Conservation (phyloP, 805 yeast species). For the Schwanniomyces sp. region DNA sequence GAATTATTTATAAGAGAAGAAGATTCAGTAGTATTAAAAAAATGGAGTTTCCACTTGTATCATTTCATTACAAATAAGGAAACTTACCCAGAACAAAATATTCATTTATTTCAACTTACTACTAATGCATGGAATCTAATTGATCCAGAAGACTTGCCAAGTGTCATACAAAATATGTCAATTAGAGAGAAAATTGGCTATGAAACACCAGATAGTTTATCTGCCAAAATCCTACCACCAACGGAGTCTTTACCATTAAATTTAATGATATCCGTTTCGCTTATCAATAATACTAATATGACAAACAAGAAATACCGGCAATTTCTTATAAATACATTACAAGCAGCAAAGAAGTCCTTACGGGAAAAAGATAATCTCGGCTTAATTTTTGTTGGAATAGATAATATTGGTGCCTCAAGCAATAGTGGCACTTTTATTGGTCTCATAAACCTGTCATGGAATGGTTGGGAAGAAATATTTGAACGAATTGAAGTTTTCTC, state of each 20-base stretch:
- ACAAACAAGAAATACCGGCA: constrained; percentile 26
- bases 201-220: constrained; percentile 40
- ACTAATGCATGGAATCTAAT: constrained; percentile 50
- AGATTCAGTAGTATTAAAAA: constrained; percentile 30
- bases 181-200: constrained; percentile 34
- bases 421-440: constrained; percentile 47
- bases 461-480: constrained; percentile 48
- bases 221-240: constrained; percentile 37
- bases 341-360: constrained; percentile 23
- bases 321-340: constrained; percentile 22
- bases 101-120: constrained; percentile 48
- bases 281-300: constrained; percentile 29
- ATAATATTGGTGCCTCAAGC: constrained; percentile 38
- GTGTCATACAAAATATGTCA: constrained; percentile 36
- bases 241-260: constrained; percentile 42
- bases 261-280: constrained; percentile 42
- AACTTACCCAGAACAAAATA: constrained; percentile 4
- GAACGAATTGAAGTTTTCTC: constrained; percentile 31
- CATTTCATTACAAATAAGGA: constrained; percentile 10
- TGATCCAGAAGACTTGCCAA: constrained; percentile 33
- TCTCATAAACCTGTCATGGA: constrained; percentile 44
- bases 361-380: constrained; percentile 46
- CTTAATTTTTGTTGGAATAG: constrained; percentile 46
- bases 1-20: constrained; percentile 38
- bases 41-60: constrained; percentile 40